Evolutionary conservation across 1,284 basidiomycete species (phyloP).

Genomic region (Neolentinus lepideus): DNA sequence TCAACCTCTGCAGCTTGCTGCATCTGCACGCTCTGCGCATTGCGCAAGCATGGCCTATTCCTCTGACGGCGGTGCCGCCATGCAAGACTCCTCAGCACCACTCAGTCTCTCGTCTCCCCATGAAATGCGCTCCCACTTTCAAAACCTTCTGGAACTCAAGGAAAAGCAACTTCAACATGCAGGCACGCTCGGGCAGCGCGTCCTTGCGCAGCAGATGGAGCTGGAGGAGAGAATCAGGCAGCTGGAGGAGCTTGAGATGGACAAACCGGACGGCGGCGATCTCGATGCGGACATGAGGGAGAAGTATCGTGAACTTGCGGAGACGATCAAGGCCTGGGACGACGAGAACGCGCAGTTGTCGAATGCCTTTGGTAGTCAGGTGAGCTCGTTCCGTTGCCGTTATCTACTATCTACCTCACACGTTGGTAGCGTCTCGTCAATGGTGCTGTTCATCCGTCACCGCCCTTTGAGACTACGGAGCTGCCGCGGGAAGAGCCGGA

Average conservation of each 20-base stretch:
- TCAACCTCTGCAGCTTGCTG: not conserved
- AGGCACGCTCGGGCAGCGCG: slow-evolving; percentile 83
- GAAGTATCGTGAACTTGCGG: slow-evolving; percentile 71
- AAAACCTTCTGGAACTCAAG: slow-evolving; percentile 79
- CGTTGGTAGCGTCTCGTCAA: slow-evolving; percentile 15
- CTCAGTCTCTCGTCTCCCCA: slow-evolving; percentile 38
- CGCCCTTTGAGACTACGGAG: slow-evolving; percentile 25
- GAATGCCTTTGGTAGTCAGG: slow-evolving; percentile 62
- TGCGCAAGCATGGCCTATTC: slow-evolving; percentile 16
- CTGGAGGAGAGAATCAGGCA: slow-evolving; percentile 81
- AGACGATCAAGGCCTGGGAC: slow-evolving; percentile 78
- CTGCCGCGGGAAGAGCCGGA: slow-evolving; percentile 34
- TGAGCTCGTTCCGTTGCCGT: slow-evolving; percentile 24
- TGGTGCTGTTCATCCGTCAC: slow-evolving; percentile 29
- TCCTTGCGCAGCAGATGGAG: slow-evolving; percentile 87
- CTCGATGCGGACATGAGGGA: slow-evolving; percentile 62
- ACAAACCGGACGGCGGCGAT: slow-evolving; percentile 50
- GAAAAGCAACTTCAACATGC: slow-evolving; percentile 87
- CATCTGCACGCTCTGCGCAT: not conserved
- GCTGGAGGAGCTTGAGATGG: slow-evolving; percentile 61
- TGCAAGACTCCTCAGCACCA: slow-evolving; percentile 7
- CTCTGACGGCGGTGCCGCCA: slow-evolving; percentile 7
- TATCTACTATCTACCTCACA: slow-evolving; percentile 12
- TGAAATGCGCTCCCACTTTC: slow-evolving; percentile 71
- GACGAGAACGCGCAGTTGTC: slow-evolving; percentile 77